Evolutionary conservation across 2,329 filamentous ascomycete genomes (phyloP).

Genomic region (Rutstroemia sp.): DNA sequence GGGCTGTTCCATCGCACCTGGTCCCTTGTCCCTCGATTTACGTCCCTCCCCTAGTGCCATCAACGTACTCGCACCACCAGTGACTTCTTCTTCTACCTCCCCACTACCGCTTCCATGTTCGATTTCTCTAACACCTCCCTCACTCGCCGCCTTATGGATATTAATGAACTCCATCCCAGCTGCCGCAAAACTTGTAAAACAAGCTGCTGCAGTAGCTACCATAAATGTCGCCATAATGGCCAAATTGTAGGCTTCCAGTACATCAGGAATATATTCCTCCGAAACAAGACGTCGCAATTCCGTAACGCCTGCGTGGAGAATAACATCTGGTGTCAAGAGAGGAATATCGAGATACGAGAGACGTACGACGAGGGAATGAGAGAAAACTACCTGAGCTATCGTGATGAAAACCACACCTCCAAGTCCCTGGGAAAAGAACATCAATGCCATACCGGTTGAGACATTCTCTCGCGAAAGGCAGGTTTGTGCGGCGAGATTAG

Average conservation of each 20-base stretch:
- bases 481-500: slow-evolving; percentile 25
- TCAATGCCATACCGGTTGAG: slow-evolving; percentile 27
- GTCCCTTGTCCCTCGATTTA: background rate
- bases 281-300: slow-evolving; percentile 37
- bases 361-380: slow-evolving; percentile 21
- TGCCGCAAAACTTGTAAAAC: slow-evolving; percentile 39
- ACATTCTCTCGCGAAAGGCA: slow-evolving; percentile 22
- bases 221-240: slow-evolving; percentile 47
- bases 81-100: background rate
- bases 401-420: slow-evolving; percentile 32
- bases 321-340: slow-evolving; percentile 7
- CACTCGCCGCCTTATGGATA: slow-evolving; percentile 40
- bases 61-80: background rate
- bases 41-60: background rate
- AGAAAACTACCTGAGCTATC: slow-evolving; percentile 24
- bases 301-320: slow-evolving; percentile 40
- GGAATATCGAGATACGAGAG: slow-evolving; percentile 13
- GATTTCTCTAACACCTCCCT: background rate
- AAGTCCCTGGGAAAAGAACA: slow-evolving; percentile 32
- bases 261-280: slow-evolving; percentile 33
- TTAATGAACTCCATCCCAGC: slow-evolving; percentile 49
- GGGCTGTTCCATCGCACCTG: background rate
- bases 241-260: slow-evolving; percentile 48
- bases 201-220: slow-evolving; percentile 44
- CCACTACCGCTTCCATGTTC: background rate